Evolutionary conservation across 1,284 basidiomycete species (phyloP).

Genomic region (Ganoderma meredithae): DNA sequence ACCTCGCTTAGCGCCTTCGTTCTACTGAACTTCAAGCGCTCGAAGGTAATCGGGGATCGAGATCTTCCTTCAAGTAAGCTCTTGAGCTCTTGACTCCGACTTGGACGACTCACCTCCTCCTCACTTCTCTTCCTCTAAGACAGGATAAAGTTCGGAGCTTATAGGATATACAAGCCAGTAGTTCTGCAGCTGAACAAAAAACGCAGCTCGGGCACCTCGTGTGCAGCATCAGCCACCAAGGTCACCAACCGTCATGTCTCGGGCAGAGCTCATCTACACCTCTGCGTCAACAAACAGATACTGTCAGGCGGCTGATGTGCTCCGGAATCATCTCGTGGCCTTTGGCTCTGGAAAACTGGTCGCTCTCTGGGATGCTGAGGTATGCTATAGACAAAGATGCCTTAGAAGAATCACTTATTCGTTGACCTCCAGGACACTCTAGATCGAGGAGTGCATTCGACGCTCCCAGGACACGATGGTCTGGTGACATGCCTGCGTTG

Average conservation of each 20-base stretch:
- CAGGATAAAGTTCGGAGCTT: not conserved
- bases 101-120: constrained; percentile 15
- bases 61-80: constrained; percentile 10
- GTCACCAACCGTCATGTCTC: constrained; percentile 34
- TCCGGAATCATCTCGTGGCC: constrained; percentile 65
- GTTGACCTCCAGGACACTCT: constrained; percentile 48
- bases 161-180: too few relatives aligned
- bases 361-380: constrained; percentile 79
- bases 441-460: constrained; percentile 67
- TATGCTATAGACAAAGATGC: constrained; percentile 38
- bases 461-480: constrained; percentile 78
- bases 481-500: constrained; percentile 83
- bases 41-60: constrained; percentile 23
- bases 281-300: constrained; percentile 83
- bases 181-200: too few relatives aligned
- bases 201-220: not conserved
- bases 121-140: constrained; percentile 20
- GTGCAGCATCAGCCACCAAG: not conserved
- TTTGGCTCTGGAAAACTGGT: constrained; percentile 83
- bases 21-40: constrained; percentile 16
- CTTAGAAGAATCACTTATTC: constrained; percentile 7
- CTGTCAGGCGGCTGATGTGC: constrained; percentile 67
- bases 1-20: constrained; percentile 10
- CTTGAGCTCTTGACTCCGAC: not conserved
- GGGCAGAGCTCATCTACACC: constrained; percentile 68